Evolutionary conservation across 805 yeast genomes (phyloP), one percentile per base, ranked within the genome.

Genomic region (Alloascoidea africana): DNA sequence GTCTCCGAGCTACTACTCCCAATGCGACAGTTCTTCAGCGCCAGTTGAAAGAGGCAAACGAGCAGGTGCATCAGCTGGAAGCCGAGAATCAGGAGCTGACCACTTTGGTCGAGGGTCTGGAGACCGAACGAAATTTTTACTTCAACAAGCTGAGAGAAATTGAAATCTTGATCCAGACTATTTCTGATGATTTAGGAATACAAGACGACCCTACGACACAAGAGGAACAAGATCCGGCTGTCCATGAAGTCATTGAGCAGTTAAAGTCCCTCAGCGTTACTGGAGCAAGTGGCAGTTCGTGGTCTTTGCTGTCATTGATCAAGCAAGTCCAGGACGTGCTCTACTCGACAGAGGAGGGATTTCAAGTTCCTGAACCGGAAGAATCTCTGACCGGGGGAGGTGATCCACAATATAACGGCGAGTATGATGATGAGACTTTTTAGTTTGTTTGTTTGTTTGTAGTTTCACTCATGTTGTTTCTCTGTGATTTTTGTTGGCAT

Each of bases 311-410:
- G 8, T 23, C 30, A 23, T 55, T 73, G 18, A 45, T 75, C 19
- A 56, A 63, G 23, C 75, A 79, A 47, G 65, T 83, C 17, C 82
- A 77, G 50, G 74, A 69, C 27, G 79, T 82, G 4, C 56, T 83
- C 44, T 83, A 81, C 48, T 68, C 76, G 4, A 80, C 87, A 0
- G 83, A 78, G 44, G 87, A 78, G 43, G 87, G 89, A 1, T 80
- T 81, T 50, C 76, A 73, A 44, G 63, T 64, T 17, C 72, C 73
- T 17, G 61, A 58, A 17, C 62, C 55, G 16, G 54, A 45, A 2
- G 61, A 53, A 18, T 49, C 39, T 3, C 47, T 39, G 3, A 18
- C 37, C 4, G 39, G 19, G 5, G 40, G 35, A 15, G 35, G 18
- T 14, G 19, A 17, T 18, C 37, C 6, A 33, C 27, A 39, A 14